phyloP scores from a whole-genome alignment of 345 rosid genomes.

The Eucalyptus curtisii region DNA sequence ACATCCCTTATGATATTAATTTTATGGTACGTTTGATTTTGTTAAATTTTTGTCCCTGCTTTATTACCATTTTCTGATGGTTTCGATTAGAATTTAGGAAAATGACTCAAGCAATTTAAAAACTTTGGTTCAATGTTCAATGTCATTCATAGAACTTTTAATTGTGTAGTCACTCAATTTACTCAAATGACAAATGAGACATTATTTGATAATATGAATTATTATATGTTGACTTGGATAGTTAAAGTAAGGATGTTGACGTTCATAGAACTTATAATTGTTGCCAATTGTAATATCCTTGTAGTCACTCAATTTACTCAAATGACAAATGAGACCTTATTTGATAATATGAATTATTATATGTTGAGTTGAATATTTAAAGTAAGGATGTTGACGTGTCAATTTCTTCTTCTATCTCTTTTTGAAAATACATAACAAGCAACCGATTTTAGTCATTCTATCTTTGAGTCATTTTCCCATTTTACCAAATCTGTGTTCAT shows the following conservation, averaged over 20 bases:
- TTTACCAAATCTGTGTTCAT: neutral
- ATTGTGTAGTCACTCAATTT: accelerated
- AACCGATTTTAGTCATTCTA: neutral
- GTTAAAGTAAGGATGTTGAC: neutral
- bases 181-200: neutral
- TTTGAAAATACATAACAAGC: neutral
- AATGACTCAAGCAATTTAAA: accelerated
- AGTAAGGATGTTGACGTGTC: neutral
- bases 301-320: too few relatives aligned
- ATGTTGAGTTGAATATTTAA: neutral
- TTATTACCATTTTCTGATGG: neutral
- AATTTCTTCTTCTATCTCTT: neutral
- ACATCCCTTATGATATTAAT: neutral
- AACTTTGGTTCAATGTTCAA: accelerated
- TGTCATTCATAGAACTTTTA: neutral
- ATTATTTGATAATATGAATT: neutral
- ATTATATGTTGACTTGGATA: neutral
- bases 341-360: neutral
- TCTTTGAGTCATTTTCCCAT: neutral
- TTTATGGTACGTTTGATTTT: neutral
- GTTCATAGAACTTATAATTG: too few relatives aligned
- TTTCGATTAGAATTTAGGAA: neutral
- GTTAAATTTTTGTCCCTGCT: neutral
- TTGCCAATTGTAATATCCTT: too few relatives aligned
- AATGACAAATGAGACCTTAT: too few relatives aligned